phyloP scores from a whole-genome alignment of 2,329 filamentous ascomycete species.

The Fulvia fulva region DNA sequence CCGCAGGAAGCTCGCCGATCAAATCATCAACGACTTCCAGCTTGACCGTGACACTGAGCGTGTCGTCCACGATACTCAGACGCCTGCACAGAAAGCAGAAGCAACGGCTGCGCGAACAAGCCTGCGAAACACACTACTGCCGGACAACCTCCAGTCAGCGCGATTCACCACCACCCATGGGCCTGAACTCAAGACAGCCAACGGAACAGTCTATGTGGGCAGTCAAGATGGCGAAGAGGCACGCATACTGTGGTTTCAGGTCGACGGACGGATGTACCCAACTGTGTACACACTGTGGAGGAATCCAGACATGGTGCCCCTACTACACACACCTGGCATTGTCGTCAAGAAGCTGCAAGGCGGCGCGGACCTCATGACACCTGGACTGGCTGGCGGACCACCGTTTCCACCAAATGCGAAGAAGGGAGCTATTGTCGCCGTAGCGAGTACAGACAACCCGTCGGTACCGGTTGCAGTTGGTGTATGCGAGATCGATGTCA shows the following conservation, averaged over 20 bases:
- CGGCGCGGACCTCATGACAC: constrained; percentile 67
- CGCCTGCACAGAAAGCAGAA: constrained; percentile 42
- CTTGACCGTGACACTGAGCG: constrained; percentile 33
- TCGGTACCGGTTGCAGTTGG: constrained; percentile 63
- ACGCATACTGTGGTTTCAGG: constrained; percentile 61
- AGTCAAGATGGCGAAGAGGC: constrained; percentile 54
- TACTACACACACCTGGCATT: constrained; percentile 60
- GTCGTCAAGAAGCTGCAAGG: constrained; percentile 60
- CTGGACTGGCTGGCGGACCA: constrained; percentile 60
- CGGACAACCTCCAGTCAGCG: constrained; percentile 59
- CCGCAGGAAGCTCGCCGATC: constrained; percentile 61
- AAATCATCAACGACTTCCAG: constrained; percentile 61
- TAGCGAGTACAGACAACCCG: constrained; percentile 56
- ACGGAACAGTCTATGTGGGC: constrained; percentile 63
- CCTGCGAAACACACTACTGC: constrained; percentile 57
- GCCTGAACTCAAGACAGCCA: constrained; percentile 57
- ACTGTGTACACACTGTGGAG: constrained; percentile 64
- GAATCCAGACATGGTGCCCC: constrained; percentile 56
- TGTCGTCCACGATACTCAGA: constrained; percentile 32
- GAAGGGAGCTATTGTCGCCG: constrained; percentile 59
- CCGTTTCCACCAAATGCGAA: constrained; percentile 59
- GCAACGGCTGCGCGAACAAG: constrained; percentile 45
- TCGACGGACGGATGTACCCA: constrained; percentile 54
- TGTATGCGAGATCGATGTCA: constrained; percentile 61
- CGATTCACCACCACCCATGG: constrained; percentile 64